Evolutionary conservation across 352 stramenopile species (phyloP).

Genomic region (Elongisporangium anandrum): DNA sequence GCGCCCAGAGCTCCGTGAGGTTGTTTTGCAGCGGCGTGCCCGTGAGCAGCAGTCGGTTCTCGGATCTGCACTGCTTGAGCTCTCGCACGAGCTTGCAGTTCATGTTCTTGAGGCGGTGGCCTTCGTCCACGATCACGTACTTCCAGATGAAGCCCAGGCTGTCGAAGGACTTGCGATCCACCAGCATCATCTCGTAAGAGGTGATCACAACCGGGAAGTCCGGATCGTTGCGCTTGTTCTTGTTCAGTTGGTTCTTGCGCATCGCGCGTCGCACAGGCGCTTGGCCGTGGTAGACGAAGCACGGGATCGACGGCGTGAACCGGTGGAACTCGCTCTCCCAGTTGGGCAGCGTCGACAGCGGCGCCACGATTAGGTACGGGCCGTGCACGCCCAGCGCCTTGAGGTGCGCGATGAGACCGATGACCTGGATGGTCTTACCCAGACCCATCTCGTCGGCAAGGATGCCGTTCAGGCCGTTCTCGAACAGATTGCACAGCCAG

Average conservation of each 20-base stretch:
- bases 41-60: constrained; percentile 94
- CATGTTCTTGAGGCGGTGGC: constrained; percentile 98
- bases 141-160: constrained; percentile 79
- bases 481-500: constrained; percentile 97
- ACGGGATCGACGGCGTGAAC: constrained; percentile 89
- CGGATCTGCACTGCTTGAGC: constrained; percentile 90
- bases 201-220: constrained; percentile 87
- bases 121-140: constrained; percentile 98
- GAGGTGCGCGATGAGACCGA: constrained; percentile 93
- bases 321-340: constrained; percentile 93
- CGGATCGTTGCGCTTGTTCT: constrained; percentile 41
- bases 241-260: constrained; percentile 42
- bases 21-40: constrained; percentile 98
- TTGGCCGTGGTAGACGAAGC: constrained; percentile 97
- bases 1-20: constrained; percentile 97
- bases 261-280: constrained; percentile 39
- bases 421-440: constrained; percentile 91
- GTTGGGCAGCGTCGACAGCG: constrained; percentile 97
- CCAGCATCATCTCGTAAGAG: constrained; percentile 86
- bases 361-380: constrained; percentile 97
- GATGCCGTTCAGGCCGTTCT: constrained; percentile 95
- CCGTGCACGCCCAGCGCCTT: constrained; percentile 86
- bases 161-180: constrained; percentile 61
- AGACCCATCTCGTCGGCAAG: constrained; percentile 88
- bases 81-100: constrained; percentile 93